Conservation (phyloP, 306 rosid species). For the Neltuma alba region DNA sequence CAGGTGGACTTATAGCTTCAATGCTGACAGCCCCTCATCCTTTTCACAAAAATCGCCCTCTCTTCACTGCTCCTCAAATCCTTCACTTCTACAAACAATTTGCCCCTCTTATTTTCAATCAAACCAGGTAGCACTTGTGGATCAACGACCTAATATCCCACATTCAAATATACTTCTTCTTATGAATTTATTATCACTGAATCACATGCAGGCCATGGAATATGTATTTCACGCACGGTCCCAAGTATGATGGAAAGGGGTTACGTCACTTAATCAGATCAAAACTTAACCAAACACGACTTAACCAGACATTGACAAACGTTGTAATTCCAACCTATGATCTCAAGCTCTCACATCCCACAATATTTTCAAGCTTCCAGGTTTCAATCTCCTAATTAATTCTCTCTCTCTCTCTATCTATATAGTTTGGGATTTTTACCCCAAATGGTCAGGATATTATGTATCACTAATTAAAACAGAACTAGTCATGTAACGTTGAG, state of each 20-base stretch:
- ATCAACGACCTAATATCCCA: too few species aligned
- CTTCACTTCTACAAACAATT: not conserved
- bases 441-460: too few species aligned
- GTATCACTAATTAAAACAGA: too few species aligned
- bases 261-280: conserved; percentile 13
- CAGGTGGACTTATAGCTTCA: conserved; percentile 36
- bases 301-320: conserved; percentile 29
- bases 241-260: conserved; percentile 33
- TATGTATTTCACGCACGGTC: not conserved
- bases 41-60: conserved; percentile 8
- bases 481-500: not conserved
- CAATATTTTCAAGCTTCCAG: conserved; percentile 40
- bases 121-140: conserved; percentile 35
- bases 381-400: conserved; percentile 8
- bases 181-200: not conserved
- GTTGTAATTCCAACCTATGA: conserved; percentile 47
- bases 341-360: conserved; percentile 17
- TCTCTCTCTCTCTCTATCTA: too few species aligned
- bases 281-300: conserved; percentile 2
- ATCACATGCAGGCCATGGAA: conserved; percentile 26
- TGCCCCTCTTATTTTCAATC: conserved; percentile 29
- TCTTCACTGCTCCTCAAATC: not conserved
- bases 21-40: conserved; percentile 29
- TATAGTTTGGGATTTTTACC: too few species aligned
- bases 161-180: too few species aligned